These are phyloP conservation scores for Puccinia triticina DNA, from an alignment of 1,284 basidiomycete species.

Conservation along the genomic window DNA sequence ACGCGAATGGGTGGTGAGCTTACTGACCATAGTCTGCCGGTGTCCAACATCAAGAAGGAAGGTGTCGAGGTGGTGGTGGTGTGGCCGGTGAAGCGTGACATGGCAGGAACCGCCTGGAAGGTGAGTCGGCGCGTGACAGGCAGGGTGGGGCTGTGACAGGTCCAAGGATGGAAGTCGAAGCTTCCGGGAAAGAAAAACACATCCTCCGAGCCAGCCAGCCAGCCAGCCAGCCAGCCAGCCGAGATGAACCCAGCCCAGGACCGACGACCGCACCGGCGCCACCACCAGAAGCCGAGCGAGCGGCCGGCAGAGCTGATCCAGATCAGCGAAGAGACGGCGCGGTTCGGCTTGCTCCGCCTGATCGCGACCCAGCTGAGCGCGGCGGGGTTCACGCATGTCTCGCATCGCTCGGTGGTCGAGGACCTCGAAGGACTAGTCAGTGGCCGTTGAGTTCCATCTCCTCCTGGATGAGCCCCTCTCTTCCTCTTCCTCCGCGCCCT, in stretches of 20 bases:
- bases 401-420: conserved; percentile 32
- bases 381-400: conserved; percentile 40
- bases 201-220: no score
- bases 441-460: conserved; percentile 26
- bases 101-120: no score
- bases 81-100: no score
- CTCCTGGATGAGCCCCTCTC: no score
- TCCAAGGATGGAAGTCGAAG: not conserved
- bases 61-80: no score
- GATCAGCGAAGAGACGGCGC: conserved; percentile 1
- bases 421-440: conserved; percentile 40
- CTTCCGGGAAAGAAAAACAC: not conserved
- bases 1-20: not conserved
- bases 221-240: not conserved
- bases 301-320: not conserved
- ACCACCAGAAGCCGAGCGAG: not conserved
- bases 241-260: not conserved
- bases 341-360: conserved; percentile 29
- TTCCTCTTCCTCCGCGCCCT: not conserved
- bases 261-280: not conserved
- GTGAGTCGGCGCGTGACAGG: no score
- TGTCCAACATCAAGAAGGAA: not conserved
- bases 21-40: conserved; percentile 21
- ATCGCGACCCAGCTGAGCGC: conserved; percentile 18
- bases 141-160: not conserved